phyloP scores from a whole-genome alignment of 805 yeast species.

The Teunomyces pallodes region DNA sequence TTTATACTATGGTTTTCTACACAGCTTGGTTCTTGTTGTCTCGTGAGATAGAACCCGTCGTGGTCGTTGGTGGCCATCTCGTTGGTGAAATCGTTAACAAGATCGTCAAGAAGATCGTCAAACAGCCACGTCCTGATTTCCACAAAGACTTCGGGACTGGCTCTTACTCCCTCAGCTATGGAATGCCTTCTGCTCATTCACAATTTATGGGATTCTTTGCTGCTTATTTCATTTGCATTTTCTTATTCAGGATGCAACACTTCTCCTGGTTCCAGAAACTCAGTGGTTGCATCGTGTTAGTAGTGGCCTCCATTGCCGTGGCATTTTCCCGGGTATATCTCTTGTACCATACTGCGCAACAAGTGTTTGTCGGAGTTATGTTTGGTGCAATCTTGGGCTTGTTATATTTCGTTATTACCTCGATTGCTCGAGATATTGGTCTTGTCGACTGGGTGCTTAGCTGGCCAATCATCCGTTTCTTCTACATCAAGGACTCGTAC shows the following conservation, averaged over 20 bases:
- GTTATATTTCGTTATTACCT: slow-evolving; percentile 51
- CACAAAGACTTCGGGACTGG: slow-evolving; percentile 45
- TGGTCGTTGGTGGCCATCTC: slow-evolving; percentile 84
- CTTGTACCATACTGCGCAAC: slow-evolving; percentile 69
- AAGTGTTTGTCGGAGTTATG: slow-evolving; percentile 69
- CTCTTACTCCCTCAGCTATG: slow-evolving; percentile 61
- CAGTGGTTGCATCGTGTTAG: slow-evolving; percentile 26
- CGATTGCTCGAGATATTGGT: slow-evolving; percentile 64
- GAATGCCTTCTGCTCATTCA: slow-evolving; percentile 97
- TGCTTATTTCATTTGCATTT: slow-evolving; percentile 50
- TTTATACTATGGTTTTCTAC: slow-evolving; percentile 71
- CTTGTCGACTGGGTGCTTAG: slow-evolving; percentile 60
- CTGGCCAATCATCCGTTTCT: slow-evolving; percentile 51
- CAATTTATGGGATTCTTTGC: slow-evolving; percentile 90
- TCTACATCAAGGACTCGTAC: slow-evolving; percentile 61
- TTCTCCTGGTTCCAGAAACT: slow-evolving; percentile 25
- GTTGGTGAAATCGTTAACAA: slow-evolving; percentile 72
- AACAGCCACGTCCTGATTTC: slow-evolving; percentile 73
- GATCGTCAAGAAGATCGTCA: slow-evolving; percentile 57
- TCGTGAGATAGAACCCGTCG: slow-evolving; percentile 80
- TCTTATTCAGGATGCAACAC: slow-evolving; percentile 40
- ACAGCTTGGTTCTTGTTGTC: slow-evolving; percentile 80
- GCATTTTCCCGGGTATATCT: slow-evolving; percentile 73
- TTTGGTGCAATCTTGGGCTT: slow-evolving; percentile 64
- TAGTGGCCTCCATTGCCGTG: slow-evolving; percentile 40